Percentiles rank a stretch among this genome's conserved stretches.
phyloP scores from a whole-genome alignment of 495 filamentous ascomycete species.

The Letharia lupina region DNA sequence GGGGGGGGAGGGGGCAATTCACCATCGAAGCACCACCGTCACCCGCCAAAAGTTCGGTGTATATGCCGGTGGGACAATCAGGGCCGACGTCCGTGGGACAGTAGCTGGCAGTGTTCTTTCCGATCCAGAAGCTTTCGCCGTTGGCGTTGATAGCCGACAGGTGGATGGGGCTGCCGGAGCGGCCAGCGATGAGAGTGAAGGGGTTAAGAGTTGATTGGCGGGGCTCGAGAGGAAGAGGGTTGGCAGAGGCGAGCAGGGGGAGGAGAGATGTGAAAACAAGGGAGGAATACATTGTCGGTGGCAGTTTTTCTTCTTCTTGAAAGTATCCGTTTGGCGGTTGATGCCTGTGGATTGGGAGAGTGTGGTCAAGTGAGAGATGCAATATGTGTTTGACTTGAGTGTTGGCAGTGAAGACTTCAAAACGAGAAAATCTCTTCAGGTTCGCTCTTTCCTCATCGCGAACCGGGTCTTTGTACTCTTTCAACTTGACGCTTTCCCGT shows the following conservation, averaged over 20 bases:
- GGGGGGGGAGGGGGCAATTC: neutral
- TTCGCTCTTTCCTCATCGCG: neutral
- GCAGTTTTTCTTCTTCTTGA: neutral
- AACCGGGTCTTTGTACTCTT: neutral
- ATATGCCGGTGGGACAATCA: neutral
- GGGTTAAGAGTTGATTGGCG: slow-evolving; percentile 1
- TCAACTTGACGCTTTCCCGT: neutral
- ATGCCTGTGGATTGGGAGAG: neutral
- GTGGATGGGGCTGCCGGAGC: slow-evolving; percentile 13
- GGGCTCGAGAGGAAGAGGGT: neutral
- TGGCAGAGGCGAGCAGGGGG: slow-evolving; percentile 2
- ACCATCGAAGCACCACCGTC: neutral
- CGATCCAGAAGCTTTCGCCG: slow-evolving; percentile 11
- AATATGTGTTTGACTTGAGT: neutral
- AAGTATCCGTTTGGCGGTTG: neutral
- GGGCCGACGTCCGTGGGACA: neutral
- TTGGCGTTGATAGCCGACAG: slow-evolving; percentile 10
- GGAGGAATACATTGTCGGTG: slow-evolving; percentile 4
- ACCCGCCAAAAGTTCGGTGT: neutral
- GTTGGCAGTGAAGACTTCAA: neutral
- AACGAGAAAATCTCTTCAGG: neutral
- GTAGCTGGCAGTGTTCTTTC: slow-evolving; percentile 3
- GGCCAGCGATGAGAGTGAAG: slow-evolving; percentile 13
- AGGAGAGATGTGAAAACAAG: slow-evolving; percentile 2
- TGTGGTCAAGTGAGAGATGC: neutral